Percentiles rank a stretch among this genome's conserved stretches.
These are phyloP conservation scores for Carex arenaria DNA, from an alignment of 202 grass and related monocot genomes.

Conservation along the genomic window DNA sequence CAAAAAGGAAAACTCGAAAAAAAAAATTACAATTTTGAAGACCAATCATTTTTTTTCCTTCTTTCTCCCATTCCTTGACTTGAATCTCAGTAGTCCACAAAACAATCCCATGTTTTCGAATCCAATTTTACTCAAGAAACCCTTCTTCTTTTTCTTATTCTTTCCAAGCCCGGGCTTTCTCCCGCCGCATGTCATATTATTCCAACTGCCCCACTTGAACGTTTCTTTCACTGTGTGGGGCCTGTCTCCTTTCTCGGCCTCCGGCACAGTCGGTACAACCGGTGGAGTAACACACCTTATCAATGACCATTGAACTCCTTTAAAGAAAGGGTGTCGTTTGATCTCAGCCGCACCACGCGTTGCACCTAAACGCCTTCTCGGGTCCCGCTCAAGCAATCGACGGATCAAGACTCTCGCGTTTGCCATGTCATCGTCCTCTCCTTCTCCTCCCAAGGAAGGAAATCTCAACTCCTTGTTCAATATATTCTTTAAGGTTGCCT, in stretches of 20 bases:
- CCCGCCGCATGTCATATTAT: conserved; percentile 50
- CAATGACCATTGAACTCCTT: conserved; percentile 69
- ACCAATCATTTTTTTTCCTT: not conserved
- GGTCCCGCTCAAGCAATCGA: conserved; percentile 66
- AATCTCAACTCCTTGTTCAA: conserved; percentile 61
- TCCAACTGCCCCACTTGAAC: conserved; percentile 54
- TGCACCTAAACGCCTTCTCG: conserved; percentile 56
- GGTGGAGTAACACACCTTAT: conserved; percentile 74
- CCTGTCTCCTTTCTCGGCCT: not conserved
- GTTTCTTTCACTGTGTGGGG: conserved; percentile 13
- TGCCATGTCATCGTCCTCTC: conserved; percentile 33
- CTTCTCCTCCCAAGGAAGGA: conserved; percentile 33
- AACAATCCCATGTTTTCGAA: conserved; percentile 5
- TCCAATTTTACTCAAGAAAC: conserved; percentile 16
- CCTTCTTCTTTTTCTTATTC: conserved; percentile 12
- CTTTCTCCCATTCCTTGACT: conserved; percentile 13
- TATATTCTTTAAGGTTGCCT: conserved; percentile 76
- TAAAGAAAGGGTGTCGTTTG: conserved; percentile 84
- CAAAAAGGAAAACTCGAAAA: not conserved
- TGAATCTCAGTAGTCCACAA: conserved; percentile 8
- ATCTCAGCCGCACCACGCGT: conserved; percentile 68
- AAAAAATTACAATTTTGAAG: not conserved
- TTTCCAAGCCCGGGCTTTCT: conserved; percentile 28
- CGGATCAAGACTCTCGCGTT: conserved; percentile 54
- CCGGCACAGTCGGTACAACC: conserved; percentile 44